These are phyloP conservation scores for Perkinsus olseni DNA, from an alignment of 169 alveolate species.

Conservation along the genomic window DNA sequence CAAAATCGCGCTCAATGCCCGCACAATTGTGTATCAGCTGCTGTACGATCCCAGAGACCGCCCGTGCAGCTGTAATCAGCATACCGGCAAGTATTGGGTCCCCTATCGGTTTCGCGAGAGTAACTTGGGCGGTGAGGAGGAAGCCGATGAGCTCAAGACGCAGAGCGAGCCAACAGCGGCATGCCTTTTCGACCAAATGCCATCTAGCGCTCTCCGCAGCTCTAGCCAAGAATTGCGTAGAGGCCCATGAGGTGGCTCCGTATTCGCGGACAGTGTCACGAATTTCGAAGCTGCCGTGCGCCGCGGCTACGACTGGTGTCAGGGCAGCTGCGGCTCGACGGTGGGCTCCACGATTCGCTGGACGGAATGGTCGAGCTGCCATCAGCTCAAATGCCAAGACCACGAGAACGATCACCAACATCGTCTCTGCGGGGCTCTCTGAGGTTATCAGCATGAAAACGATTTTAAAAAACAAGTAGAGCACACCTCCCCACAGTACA, in stretches of 20 bases:
- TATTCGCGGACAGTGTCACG: neutral
- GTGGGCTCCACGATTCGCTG: neutral
- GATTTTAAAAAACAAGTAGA: neutral
- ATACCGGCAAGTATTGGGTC: neutral
- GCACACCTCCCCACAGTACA: neutral
- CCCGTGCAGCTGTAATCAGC: neutral
- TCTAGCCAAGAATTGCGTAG: neutral
- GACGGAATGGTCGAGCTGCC: neutral
- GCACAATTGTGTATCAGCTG: neutral
- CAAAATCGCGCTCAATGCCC: neutral
- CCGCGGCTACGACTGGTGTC: neutral
- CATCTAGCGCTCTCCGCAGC: neutral
- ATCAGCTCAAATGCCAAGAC: neutral
- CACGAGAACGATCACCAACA: neutral
- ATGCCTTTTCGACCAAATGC: neutral
- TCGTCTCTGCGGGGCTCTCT: neutral
- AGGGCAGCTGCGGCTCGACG: neutral
- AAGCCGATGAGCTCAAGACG: neutral
- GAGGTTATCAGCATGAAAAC: neutral
- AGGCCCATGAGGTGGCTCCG: neutral
- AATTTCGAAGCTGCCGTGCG: neutral
- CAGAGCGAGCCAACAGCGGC: neutral
- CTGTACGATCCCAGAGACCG: neutral
- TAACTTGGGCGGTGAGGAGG: neutral
- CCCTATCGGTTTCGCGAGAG: neutral